phyloP scores from a whole-genome alignment of 805 yeast species.

The Metschnikowia matae region DNA sequence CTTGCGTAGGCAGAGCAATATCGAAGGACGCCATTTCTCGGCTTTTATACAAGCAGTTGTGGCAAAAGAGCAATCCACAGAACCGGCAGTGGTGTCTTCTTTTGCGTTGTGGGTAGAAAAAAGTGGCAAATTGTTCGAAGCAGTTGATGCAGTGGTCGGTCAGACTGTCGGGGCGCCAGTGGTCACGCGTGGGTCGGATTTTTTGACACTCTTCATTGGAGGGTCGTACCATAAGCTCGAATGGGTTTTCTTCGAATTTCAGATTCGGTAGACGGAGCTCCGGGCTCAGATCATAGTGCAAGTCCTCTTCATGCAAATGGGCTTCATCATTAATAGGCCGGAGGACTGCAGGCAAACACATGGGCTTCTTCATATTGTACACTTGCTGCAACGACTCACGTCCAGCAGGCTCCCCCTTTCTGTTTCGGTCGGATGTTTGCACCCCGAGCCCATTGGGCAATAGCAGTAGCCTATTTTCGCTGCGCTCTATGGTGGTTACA shows the following conservation, averaged over 20 bases:
- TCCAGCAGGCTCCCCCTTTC: constrained; percentile 10
- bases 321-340: constrained; percentile 30
- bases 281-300: constrained; percentile 11
- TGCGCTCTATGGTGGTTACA: constrained; percentile 10
- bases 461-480: not conserved
- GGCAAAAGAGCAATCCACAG: constrained; percentile 16
- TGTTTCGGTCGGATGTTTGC: constrained; percentile 1
- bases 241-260: constrained; percentile 13
- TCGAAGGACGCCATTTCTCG: constrained; percentile 12
- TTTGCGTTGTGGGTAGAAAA: constrained; percentile 24
- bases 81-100: constrained; percentile 19
- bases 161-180: constrained; percentile 48
- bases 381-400: constrained; percentile 30
- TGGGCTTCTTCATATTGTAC: constrained; percentile 44
- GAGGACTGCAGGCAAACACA: constrained; percentile 51
- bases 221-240: constrained; percentile 7
- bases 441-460: not conserved
- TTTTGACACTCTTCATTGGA: constrained; percentile 1
- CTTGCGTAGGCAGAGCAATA: constrained; percentile 7
- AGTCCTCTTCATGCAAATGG: constrained; percentile 10
- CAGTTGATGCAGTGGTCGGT: constrained; percentile 42
- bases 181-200: constrained; percentile 46
- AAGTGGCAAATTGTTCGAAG: constrained; percentile 30
- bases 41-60: constrained; percentile 23
- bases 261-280: constrained; percentile 8